Base-by-base conservation (phyloP, 768 basidiomycete species). In the Clitopilus passeckerianus region DNA sequence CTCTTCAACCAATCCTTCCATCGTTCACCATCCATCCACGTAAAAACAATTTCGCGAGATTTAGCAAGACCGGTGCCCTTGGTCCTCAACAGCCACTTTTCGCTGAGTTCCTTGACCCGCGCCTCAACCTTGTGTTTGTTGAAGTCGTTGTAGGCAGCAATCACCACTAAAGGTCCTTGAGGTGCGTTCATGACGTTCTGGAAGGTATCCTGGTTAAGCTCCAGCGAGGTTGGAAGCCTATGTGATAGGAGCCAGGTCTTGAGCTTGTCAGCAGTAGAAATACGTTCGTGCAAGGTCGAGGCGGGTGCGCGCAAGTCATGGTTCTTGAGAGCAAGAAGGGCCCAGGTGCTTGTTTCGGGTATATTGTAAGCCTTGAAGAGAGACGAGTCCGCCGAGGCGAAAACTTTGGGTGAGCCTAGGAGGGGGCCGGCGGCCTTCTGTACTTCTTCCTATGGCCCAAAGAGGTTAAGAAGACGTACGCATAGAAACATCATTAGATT, bases 1-100 rank as follows among this genome's bases (percentile, higher is more conserved):
- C 86, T 87, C 78, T 91, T 93, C 74, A 96, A 76, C 95, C 95
- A 98, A 55, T 82, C 86, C 23, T 72, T 79, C 95, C 96, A 98
- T 71, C 80, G 82, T 23, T 84, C 86, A 1, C 77, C 83, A 67
- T 99, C 93, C 84, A 97, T 94, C 88, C 89, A 94, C 8, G 88
- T 81, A 72, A 95, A 97, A 54, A 95, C 83, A 0, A 96, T 87
- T 44, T 85, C 81, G 34, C 80, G 72, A 44, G 73, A 76, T 34
- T 77, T 75, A 37, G 70, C 72, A 56, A 74, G 65, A 0, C 77
- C 76, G 54, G 65, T 77, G 4, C 78, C 78, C 2, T 67, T 69
- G 0, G 78, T 77, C 67, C 71, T 70, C 35, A 74, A 54, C 60
- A 81, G 80, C 93, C 87, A 94, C 64, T 77, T 82, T 65, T 73